Conservation (phyloP, 1,139 yeast species). For the Blastobotrys arbuscula region DNA sequence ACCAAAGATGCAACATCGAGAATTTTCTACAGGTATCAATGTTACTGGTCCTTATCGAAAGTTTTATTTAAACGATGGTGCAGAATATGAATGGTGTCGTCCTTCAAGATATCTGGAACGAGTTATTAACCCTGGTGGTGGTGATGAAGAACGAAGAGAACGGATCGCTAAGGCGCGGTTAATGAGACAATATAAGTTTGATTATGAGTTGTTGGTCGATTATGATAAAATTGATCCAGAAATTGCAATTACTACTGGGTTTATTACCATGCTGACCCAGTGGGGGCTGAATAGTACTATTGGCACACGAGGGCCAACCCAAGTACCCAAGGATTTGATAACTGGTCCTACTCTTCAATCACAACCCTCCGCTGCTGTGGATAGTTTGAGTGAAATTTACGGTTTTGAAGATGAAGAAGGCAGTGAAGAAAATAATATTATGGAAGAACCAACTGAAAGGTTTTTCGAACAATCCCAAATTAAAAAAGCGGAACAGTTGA, state of each 20-base stretch:
- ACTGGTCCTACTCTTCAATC: neutral
- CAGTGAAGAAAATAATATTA: neutral
- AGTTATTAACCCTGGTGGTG: constrained; percentile 49
- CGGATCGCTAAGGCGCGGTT: constrained; percentile 51
- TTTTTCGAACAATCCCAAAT: neutral
- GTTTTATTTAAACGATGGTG: constrained; percentile 49
- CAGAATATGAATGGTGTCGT: constrained; percentile 50
- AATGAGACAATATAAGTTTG: constrained; percentile 55
- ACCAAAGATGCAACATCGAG: constrained; percentile 43
- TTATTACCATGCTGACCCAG: constrained; percentile 55
- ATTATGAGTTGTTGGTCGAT: constrained; percentile 53
- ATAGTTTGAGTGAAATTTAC: neutral
- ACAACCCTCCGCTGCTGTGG: neutral
- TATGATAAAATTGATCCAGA: constrained; percentile 43
- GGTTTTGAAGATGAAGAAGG: neutral
- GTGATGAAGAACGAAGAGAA: constrained; percentile 48
- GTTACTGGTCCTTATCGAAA: constrained; percentile 32
- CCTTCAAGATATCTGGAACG: constrained; percentile 48
- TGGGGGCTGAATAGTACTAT: constrained; percentile 55
- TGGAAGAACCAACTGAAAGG: neutral
- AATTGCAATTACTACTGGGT: constrained; percentile 52
- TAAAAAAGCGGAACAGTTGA: neutral
- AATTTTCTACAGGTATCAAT: constrained; percentile 12
- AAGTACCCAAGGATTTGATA: constrained; percentile 17
- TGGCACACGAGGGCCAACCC: constrained; percentile 51